Evolutionary conservation across 2,329 filamentous ascomycete species (phyloP), one percentile per base, ranked within the genome.

Genomic region (Macrophomina tecta): DNA sequence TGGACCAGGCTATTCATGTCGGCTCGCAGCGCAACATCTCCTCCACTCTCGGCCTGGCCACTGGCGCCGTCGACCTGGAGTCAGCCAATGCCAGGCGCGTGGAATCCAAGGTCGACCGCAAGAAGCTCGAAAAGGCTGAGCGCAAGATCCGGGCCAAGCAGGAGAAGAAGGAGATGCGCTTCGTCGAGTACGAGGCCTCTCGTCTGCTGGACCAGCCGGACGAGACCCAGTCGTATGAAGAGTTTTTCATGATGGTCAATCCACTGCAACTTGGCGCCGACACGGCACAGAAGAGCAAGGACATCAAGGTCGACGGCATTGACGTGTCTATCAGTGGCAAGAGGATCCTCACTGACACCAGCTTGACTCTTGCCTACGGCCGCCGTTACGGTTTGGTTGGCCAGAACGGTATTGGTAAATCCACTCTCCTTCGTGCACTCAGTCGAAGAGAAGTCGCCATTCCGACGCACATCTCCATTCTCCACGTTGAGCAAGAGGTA

Each of bases 211-310:
- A 96, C 76, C 88, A 92, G 79, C 86, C 92, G 4, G 91, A 94
- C 73, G 87, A 90, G 73, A 84, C 94, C 12, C 90, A 97, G 84
- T 96, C 93, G 48, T 99, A 99, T 78, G 95, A 99, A 81, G 95
- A 99, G 78, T 98, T 99, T 82, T 99, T 97, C 87, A 98, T 99
- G 95, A 91, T 93, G 64, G 95, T 99, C 83, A 99, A 99, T 80
- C 95, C 95, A 69, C 86, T 99, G 69, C 94, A 98, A 77, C 75
- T 98, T 68, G 94, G 93, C 65, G 82, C 85, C 28, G 89, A 89
- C 68, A 86, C 89, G 38, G 72, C 75, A 56, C 79, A 81, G 62
- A 99, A 98, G 89, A 97, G 94, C 80, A 99, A 99, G 85, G 95
- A 99, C 77, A 94, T 99, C 85, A 99, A 98, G 83, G 84, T 99